Base-by-base conservation (phyloP, 768 basidiomycete species). In the Boletus pseudopeckii region DNA sequence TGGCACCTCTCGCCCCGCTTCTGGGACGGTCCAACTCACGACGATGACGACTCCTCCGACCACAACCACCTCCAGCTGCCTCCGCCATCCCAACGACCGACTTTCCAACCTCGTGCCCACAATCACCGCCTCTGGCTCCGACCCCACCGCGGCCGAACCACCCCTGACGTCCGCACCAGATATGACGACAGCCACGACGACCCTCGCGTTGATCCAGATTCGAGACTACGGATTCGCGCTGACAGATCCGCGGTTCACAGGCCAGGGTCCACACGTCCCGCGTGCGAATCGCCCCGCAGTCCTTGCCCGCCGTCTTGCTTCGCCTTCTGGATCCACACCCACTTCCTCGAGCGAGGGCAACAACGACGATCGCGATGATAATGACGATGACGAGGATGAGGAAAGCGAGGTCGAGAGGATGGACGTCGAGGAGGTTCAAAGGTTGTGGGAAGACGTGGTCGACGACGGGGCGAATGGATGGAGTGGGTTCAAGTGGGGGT, bases 201-300 rank as follows among this genome's bases (percentile, higher is more conserved):
- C 51, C 2, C 32, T 50, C 4, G 13, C 48, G 5, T 55, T 73
- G 13, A 71, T 79, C 61, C 74, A 74, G 50, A 77, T 81, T 26
- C 76, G 79, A n/a, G 80, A 82, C 61, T 82, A 72, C 57, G 80
- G 73, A 11, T 82, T 73, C 57, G 56, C 72, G 20, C 50, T 61
- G 3, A 45, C 67, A 6, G 81, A 81, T 64, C 68, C 63, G 15
- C 74, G 80, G 7, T 79, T 80, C 61, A 57, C 63, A 7, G 78
- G 78, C 9, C 56, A 57, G 2, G 80, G 79, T 11, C 61, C 72
- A 11, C 64, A 75, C 42, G 73, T 71, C 10, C 79, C 79, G 9
- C 68, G 71, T 4, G 59, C 68, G 3, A 76, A 74, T 44, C 72
- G 72, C 24, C 68, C 68, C n/a, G 53, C 67, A 0, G 22, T 64